phyloP scores from a whole-genome alignment of 192 early-diverging fungal species.

The Chytriomyces sp. region DNA sequence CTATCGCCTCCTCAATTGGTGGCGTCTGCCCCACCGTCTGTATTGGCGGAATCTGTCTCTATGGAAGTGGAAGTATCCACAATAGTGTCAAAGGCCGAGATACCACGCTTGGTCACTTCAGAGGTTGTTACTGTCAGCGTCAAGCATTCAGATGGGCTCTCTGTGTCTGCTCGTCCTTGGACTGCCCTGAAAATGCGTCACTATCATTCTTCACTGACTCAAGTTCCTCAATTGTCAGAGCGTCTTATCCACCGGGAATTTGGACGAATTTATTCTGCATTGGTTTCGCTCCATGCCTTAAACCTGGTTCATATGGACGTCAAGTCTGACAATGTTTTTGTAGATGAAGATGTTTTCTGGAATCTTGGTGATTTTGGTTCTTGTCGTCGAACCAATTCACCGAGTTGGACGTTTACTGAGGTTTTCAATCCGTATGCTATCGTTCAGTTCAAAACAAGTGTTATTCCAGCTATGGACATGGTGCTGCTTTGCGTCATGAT shows the following conservation, averaged over 20 bases:
- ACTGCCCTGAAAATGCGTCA: slow-evolving; percentile 1
- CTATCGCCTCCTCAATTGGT: no score
- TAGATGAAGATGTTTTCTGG: neutral
- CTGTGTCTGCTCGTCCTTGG: neutral
- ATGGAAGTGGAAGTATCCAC: no score
- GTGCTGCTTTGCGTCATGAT: neutral
- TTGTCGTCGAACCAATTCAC: neutral
- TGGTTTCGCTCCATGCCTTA: neutral
- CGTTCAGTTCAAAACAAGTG: neutral
- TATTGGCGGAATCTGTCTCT: no score
- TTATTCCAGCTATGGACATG: slow-evolving; percentile 6
- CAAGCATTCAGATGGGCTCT: no score
- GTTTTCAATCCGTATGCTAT: neutral
- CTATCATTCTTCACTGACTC: slow-evolving; percentile 10
- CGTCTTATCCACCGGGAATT: neutral
- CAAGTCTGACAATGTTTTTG: slow-evolving; percentile 16
- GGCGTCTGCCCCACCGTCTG: no score
- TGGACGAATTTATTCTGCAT: neutral
- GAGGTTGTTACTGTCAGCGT: no score
- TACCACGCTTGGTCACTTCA: no score
- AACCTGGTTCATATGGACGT: slow-evolving; percentile 19
- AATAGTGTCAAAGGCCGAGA: no score
- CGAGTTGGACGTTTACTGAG: neutral
- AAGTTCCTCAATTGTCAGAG: slow-evolving; percentile 5
- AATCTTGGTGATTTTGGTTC: neutral